phyloP scores from a whole-genome alignment of 352 stramenopile genomes.

The Globisporangium barbulae region DNA sequence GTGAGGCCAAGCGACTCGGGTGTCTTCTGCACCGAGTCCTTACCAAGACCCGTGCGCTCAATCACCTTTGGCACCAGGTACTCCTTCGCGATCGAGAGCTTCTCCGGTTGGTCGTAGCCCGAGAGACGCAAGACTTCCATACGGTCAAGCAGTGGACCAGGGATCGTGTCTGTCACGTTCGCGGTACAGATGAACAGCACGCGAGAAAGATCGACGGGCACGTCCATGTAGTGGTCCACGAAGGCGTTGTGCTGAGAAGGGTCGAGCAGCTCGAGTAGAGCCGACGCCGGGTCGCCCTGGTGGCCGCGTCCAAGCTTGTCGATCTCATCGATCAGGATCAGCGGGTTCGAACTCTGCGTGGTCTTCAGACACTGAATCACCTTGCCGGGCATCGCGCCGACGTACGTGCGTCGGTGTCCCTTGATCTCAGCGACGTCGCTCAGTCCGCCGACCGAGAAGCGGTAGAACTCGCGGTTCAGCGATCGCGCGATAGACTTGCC shows the following conservation, averaged over 20 bases:
- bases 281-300: slow-evolving; percentile 94
- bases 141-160: slow-evolving; percentile 96
- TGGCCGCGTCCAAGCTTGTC: slow-evolving; percentile 87
- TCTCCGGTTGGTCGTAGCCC: slow-evolving; percentile 95
- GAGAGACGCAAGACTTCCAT: slow-evolving; percentile 99
- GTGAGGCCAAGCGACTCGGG: slow-evolving; percentile 89
- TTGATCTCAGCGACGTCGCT: slow-evolving; percentile 98
- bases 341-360: slow-evolving; percentile 94
- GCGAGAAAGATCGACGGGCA: slow-evolving; percentile 97
- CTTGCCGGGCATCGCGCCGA: slow-evolving; percentile 99
- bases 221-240: slow-evolving; percentile 98
- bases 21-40: slow-evolving; percentile 44
- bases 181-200: slow-evolving; percentile 97
- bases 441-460: slow-evolving; percentile 97
- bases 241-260: slow-evolving; percentile 97
- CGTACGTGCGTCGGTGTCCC: slow-evolving; percentile 97
- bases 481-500: slow-evolving; percentile 96
- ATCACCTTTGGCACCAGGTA: slow-evolving; percentile 98
- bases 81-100: slow-evolving; percentile 97
- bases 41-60: slow-evolving; percentile 87
- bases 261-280: slow-evolving; percentile 97
- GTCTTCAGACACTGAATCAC: slow-evolving; percentile 99
- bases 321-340: slow-evolving; percentile 98
- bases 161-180: slow-evolving; percentile 97
- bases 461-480: slow-evolving; percentile 97